Base-by-base conservation (phyloP, 768 basidiomycete species). In the Lentinus tigrinus region DNA sequence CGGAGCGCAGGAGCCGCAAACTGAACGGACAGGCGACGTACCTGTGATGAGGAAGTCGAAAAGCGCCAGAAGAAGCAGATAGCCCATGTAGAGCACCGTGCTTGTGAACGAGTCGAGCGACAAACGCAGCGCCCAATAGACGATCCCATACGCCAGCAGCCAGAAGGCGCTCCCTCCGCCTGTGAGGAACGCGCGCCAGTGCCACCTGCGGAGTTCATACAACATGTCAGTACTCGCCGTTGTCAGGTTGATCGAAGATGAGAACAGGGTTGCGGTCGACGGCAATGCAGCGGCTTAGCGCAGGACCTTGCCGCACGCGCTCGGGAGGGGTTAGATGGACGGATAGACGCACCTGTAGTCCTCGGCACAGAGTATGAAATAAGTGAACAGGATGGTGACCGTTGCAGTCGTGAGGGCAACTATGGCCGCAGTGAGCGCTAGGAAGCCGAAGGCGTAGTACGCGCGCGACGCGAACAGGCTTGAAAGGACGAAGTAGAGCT, bases 401-500 rank as follows among this genome's bases (percentile, higher is more conserved):
- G 95, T 96, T 3, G 94, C 95, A 0, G 93, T 89, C 16, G 94
- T 97, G 28, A 98, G 75, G 48, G 81, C 81, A 26, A 95, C 91
- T 27, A 98, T 85, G 14, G 82, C 81, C 50, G 89, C 89, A 0
- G 94, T 95, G 53, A 98, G 75, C 26, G 93, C 90, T 43, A 98
- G 74, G 77, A 98, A 98, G 16, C 96, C 96, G 69, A 98, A 98
- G 11, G 96, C 96, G 70, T 97, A 98, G 75, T 95, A 96, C 44
- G 89, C 91, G 34, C 92, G 83, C 10, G 93, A 89, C 23, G 95
- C 95, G 66, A 97, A 98, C 26, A 98, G 78, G 66, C 88, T 91
- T 13, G 93, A 92, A 57, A 98, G 78, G 43, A 96, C 85, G 69
- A 95, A 97, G 73, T 93, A 97, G 11, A 97, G 75, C 71, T 98